Percentiles rank a stretch among this genome's conserved stretches.
Evolutionary conservation across 2,329 filamentous ascomycete species (phyloP).

Genomic region (Capronia epimyces): DNA sequence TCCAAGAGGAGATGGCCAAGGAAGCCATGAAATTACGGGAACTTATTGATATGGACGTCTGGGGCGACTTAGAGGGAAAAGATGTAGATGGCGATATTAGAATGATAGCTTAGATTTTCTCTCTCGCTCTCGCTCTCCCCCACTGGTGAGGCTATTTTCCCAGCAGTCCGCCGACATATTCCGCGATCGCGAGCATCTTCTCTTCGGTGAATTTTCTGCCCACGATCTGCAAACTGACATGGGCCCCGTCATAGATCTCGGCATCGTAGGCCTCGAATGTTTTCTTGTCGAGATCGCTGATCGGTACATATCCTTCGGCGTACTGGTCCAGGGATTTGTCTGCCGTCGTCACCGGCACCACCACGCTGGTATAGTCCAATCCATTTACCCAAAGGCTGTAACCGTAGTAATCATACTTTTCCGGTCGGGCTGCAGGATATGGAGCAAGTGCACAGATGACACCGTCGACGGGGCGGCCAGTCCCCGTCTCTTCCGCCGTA

Average conservation of each 20-base stretch:
- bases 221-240: conserved; percentile 46
- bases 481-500: conserved; percentile 47
- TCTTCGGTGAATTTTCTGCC: conserved; percentile 49
- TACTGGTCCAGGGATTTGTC: conserved; percentile 40
- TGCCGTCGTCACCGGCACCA: conserved; percentile 43
- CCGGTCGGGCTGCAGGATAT: conserved; percentile 39
- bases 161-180: conserved; percentile 34
- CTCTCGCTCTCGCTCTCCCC: too few species aligned
- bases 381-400: conserved; percentile 38
- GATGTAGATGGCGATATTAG: conserved; percentile 15
- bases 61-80: conserved; percentile 15
- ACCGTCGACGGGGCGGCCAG: conserved; percentile 50
- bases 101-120: conserved; percentile 2
- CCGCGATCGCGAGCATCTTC: conserved; percentile 45
- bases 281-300: conserved; percentile 41
- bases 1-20: conserved; percentile 11
- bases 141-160: too few species aligned
- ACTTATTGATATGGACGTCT: conserved; percentile 11
- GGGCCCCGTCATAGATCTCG: conserved; percentile 45
- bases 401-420: conserved; percentile 38
- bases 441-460: conserved; percentile 42
- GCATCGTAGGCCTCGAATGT: conserved; percentile 49
- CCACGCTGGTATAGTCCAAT: conserved; percentile 41
- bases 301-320: conserved; percentile 34
- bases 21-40: conserved; percentile 11